Base-by-base conservation (phyloP, 345 rosid species). In the Dovyalis caffra region DNA sequence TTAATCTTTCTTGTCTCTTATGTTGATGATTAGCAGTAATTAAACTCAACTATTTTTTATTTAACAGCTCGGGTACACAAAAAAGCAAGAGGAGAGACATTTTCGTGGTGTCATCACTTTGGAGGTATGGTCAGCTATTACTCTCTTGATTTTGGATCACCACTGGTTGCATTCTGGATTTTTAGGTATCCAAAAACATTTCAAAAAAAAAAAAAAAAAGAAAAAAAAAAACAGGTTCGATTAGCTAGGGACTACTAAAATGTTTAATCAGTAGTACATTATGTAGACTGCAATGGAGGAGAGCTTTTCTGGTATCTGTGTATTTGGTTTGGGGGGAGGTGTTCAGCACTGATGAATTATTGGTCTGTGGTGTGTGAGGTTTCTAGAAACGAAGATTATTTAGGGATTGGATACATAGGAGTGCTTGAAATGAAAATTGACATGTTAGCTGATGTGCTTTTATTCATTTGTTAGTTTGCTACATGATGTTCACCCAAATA, bases 61-160 rank as follows among this genome's bases (percentile, higher is more conserved):
- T 83, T 14, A 79, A 79, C 87, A 95, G 99, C 93, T 95, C 68
- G 98, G 99, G 64, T 96, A 96, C 82, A 93, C 99, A 60, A 92
- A 89, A 84, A 93, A 90, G 85, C 91, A 86, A 86, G 99, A 96
- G 81, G 99, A 96, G 77, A 87, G 89, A 75, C 92, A 88, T 77
- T 96, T 96, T 71, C 93, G 94, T 23, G 98, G 99, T 77, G 97
- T 95, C 77, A 84, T 96, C 69, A 84, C 88, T 58, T 87, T 96
- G 86, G 98, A 96, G 99, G 99, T 96, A 86, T 32, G 76, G n/a
- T 53, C 58, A 53, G 7, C 21, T 21, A 35, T 18, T 26, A 12
- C 47, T 53, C 26, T 21, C 21, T 53, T 21, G 23, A n/a, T 53
- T 53, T 7, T 8, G 11, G 12, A 53, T 21, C 12, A 53, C 4